Evolutionary conservation across 2,329 filamentous ascomycete species (phyloP).

Genomic region (Dryadomyces sulphureus): DNA sequence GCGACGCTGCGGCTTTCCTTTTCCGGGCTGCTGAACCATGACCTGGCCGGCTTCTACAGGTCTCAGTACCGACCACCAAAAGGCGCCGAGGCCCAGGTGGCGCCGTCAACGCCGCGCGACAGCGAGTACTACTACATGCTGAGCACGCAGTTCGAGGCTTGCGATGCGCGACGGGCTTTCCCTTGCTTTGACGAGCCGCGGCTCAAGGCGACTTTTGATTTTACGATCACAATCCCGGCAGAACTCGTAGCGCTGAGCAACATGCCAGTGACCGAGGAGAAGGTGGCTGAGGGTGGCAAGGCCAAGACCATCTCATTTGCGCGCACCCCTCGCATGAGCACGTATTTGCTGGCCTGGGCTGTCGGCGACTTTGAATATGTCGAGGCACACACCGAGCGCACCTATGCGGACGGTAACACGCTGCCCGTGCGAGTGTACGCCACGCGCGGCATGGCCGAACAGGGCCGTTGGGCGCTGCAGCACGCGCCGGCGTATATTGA

Average conservation of each 20-base stretch:
- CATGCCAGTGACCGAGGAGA: slow-evolving; percentile 73
- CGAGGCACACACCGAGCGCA: slow-evolving; percentile 75
- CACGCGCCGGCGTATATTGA: slow-evolving; percentile 90
- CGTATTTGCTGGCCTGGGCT: slow-evolving; percentile 82
- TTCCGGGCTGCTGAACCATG: slow-evolving; percentile 70
- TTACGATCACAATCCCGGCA: slow-evolving; percentile 79
- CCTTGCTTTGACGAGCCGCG: slow-evolving; percentile 98
- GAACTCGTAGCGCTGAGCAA: slow-evolving; percentile 86
- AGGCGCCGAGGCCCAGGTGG: slow-evolving; percentile 39
- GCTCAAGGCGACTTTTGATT: slow-evolving; percentile 89
- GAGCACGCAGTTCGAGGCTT: slow-evolving; percentile 95
- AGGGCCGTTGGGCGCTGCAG: slow-evolving; percentile 77
- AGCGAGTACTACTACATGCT: slow-evolving; percentile 59
- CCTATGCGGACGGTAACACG: slow-evolving; percentile 70
- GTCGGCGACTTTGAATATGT: slow-evolving; percentile 95
- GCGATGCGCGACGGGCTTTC: slow-evolving; percentile 86
- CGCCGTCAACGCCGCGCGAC: slow-evolving; percentile 64
- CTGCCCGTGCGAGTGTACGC: slow-evolving; percentile 94
- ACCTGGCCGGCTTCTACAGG: slow-evolving; percentile 95
- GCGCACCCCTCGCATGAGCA: slow-evolving; percentile 79
- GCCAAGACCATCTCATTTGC: slow-evolving; percentile 62
- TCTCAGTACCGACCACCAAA: slow-evolving; percentile 59
- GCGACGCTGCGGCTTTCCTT: slow-evolving; percentile 48
- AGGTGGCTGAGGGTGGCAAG: slow-evolving; percentile 24
- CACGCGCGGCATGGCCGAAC: slow-evolving; percentile 82